phyloP scores from a whole-genome alignment of 192 early-diverging fungal genomes.

The Backusella australiensis region DNA sequence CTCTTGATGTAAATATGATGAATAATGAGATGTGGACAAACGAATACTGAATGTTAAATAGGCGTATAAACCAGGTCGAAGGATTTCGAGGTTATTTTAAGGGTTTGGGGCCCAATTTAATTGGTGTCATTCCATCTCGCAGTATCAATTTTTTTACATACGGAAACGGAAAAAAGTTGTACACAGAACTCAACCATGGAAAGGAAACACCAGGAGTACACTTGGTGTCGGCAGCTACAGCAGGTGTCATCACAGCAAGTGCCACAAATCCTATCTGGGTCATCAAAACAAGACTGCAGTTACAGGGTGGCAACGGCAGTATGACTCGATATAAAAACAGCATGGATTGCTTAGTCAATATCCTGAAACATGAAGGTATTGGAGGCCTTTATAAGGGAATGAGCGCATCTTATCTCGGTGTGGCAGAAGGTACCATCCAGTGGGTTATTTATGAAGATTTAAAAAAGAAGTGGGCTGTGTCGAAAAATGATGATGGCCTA shows the following conservation, averaged over 20 bases:
- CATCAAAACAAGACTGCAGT: conserved; percentile 93
- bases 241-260: conserved; percentile 64
- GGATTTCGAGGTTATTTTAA: conserved; percentile 88
- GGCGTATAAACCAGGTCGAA: conserved; percentile 67
- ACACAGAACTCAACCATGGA: conserved; percentile 73
- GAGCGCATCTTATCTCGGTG: conserved; percentile 86
- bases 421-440: conserved; percentile 89
- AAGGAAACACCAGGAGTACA: conserved; percentile 80
- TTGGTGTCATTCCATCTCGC: conserved; percentile 93
- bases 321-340: conserved; percentile 65
- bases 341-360: conserved; percentile 64
- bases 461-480: conserved; percentile 50
- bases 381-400: conserved; percentile 84
- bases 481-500: not conserved
- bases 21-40: not conserved
- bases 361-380: conserved; percentile 79
- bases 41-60: not conserved
- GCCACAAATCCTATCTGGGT: conserved; percentile 96
- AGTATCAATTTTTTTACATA: conserved; percentile 94
- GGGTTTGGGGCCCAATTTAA: conserved; percentile 89
- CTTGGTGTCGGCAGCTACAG: conserved; percentile 55
- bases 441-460: conserved; percentile 96
- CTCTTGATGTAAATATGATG: conserved; percentile 39
- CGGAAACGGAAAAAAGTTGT: conserved; percentile 81
- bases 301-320: conserved; percentile 52